Evolutionary conservation across 2,329 filamentous ascomycete genomes (phyloP).

Genomic region (Arthrobotrys megalospora): DNA sequence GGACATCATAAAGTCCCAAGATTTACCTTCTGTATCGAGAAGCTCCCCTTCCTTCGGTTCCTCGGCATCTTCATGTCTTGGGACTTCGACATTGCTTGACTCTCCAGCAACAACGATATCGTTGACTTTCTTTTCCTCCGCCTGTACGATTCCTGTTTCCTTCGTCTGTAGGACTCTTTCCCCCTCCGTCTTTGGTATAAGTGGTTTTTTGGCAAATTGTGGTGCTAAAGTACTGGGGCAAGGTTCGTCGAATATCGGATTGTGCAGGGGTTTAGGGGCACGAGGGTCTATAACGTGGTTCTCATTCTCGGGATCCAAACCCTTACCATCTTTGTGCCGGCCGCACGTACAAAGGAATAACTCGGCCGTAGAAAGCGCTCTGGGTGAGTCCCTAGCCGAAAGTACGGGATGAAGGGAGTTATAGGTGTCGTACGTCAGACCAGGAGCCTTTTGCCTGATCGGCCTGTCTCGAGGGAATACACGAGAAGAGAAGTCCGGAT

Average conservation of each 20-base stretch:
- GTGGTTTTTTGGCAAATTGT: neutral
- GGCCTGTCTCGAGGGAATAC: conserved; percentile 17
- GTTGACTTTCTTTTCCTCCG: neutral
- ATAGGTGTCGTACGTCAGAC: conserved; percentile 41
- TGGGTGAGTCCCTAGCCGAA: conserved; percentile 16
- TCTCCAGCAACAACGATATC: neutral
- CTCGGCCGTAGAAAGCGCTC: conserved; percentile 50
- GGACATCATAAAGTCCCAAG: conserved; percentile 60
- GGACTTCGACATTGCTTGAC: neutral
- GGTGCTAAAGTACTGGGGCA: neutral
- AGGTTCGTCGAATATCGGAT: conserved; percentile 21
- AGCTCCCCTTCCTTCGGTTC: conserved; percentile 18
- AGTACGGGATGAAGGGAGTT: conserved; percentile 50
- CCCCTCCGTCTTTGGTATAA: neutral
- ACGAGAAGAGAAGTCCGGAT: conserved; percentile 16
- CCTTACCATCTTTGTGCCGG: conserved; percentile 40
- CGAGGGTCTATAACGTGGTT: conserved; percentile 16
- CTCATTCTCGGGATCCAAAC: neutral
- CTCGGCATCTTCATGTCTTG: conserved; percentile 2
- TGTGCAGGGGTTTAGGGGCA: neutral
- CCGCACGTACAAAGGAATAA: conserved; percentile 59
- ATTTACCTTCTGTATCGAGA: conserved; percentile 52
- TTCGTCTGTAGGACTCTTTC: neutral
- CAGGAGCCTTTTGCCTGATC: conserved; percentile 23
- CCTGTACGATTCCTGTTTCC: neutral